phyloP scores from a whole-genome alignment of 805 yeast genomes.

The Yarrowia sp. region DNA sequence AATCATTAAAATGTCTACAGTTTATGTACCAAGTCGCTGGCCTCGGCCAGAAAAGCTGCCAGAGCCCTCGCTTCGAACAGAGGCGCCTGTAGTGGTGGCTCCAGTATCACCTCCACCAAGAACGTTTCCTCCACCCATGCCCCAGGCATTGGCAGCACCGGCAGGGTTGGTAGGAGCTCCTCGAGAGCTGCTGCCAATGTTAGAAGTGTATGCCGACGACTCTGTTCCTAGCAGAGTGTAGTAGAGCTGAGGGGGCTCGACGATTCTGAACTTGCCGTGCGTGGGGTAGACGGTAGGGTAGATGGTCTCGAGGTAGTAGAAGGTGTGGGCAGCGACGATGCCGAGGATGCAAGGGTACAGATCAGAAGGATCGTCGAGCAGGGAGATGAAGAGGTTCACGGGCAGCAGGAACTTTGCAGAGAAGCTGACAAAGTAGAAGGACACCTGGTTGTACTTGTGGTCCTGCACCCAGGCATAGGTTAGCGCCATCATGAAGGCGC shows the following conservation, averaged over 20 bases:
- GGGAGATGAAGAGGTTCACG: constrained; percentile 35
- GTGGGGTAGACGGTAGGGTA: constrained; percentile 24
- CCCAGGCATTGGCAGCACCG: not conserved
- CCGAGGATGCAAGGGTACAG: constrained; percentile 39
- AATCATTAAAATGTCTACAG: constrained; percentile 12
- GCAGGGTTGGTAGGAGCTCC: not conserved
- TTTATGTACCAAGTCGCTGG: constrained; percentile 33
- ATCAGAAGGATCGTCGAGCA: constrained; percentile 37
- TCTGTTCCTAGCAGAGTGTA: not conserved
- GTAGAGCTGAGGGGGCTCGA: constrained; percentile 23
- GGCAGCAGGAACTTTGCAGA: constrained; percentile 38
- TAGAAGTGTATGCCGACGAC: constrained; percentile 25
- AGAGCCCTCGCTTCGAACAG: not conserved
- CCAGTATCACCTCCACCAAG: not conserved
- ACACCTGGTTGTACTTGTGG: constrained; percentile 35
- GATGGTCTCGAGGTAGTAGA: constrained; percentile 27
- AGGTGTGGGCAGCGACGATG: constrained; percentile 34
- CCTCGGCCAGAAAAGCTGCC: constrained; percentile 33
- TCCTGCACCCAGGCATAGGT: constrained; percentile 44
- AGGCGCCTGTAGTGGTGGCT: not conserved
- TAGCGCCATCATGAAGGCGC: constrained; percentile 38
- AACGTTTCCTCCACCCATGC: not conserved
- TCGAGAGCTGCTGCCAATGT: not conserved
- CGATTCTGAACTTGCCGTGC: constrained; percentile 16
- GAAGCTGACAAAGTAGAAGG: constrained; percentile 37